Evolutionary conservation across 2,329 filamentous ascomycete species (phyloP).

Genomic region (Colletotrichum paranaense): DNA sequence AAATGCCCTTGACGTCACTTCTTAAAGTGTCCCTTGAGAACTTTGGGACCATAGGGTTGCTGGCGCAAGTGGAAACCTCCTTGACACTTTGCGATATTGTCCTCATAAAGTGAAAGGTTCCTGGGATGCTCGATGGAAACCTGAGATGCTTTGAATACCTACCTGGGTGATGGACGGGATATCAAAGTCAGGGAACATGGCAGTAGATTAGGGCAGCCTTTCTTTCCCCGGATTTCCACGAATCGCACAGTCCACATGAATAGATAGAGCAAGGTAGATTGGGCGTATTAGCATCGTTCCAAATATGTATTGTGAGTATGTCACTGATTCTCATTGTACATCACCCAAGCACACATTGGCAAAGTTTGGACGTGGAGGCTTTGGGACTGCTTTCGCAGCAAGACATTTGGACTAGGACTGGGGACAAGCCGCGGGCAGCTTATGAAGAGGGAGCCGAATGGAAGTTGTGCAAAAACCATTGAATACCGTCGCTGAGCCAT

Average conservation of each 20-base stretch:
- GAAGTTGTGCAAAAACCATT: slow-evolving; percentile 31
- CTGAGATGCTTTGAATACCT: no score
- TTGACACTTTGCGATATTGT: neutral
- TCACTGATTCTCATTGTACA: neutral
- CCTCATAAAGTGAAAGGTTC: neutral
- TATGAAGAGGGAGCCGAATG: neutral
- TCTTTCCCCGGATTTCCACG: slow-evolving; percentile 22
- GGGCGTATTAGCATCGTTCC: neutral
- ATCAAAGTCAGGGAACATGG: neutral
- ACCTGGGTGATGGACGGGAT: neutral
- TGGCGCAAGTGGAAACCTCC: neutral
- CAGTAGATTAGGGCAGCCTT: neutral
- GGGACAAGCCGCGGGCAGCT: neutral
- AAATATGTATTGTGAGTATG: neutral
- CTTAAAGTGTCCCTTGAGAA: neutral
- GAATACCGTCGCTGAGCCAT: slow-evolving; percentile 36
- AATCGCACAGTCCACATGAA: neutral
- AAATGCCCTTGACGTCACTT: neutral
- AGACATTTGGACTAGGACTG: neutral
- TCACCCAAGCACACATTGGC: neutral
- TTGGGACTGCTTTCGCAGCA: neutral
- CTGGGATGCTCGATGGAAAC: no score
- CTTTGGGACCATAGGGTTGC: neutral
- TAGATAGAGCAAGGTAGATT: neutral
- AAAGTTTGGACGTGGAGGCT: neutral